phyloP scores from a whole-genome alignment of 176 grass and related monocot species.

The Lolium multiflorum region DNA sequence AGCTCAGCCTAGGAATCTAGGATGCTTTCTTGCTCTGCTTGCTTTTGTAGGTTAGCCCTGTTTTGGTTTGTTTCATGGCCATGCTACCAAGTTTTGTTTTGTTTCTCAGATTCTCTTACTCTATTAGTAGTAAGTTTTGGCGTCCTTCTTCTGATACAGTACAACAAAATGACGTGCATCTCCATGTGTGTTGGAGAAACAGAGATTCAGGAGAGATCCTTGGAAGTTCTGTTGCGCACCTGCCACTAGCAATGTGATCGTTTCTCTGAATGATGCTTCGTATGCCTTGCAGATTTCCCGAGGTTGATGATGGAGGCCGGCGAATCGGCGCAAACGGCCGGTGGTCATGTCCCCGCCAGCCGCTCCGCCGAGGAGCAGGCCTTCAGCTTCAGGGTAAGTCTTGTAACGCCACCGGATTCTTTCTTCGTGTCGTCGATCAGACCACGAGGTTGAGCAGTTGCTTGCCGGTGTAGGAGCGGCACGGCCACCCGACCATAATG shows the following conservation, averaged over 20 bases:
- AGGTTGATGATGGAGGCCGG: constrained; percentile 43
- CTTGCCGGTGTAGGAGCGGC: constrained; percentile 41
- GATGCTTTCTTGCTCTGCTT: neutral
- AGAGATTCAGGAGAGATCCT: neutral
- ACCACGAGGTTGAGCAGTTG: constrained; percentile 19
- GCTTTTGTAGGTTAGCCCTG: neutral
- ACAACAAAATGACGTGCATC: neutral
- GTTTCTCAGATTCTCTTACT: neutral
- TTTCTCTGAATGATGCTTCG: neutral
- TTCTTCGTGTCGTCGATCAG: neutral
- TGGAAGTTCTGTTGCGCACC: neutral
- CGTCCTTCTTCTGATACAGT: neutral
- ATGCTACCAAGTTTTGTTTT: neutral
- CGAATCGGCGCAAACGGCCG: neutral
- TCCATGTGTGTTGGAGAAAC: neutral
- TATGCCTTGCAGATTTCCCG: constrained; percentile 28
- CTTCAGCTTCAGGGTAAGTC: constrained; percentile 41
- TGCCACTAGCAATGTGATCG: neutral
- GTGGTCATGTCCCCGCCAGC: neutral
- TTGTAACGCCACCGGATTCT: neutral
- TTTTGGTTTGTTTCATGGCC: neutral
- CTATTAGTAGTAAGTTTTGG: neutral
- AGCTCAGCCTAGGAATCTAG: constrained; percentile 5
- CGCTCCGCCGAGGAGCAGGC: neutral
- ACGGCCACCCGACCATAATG: neutral